Evolutionary conservation across 495 filamentous ascomycete genomes (phyloP), one percentile per base, ranked within the genome.

Genomic region (Recurvomyces mirabilis): DNA sequence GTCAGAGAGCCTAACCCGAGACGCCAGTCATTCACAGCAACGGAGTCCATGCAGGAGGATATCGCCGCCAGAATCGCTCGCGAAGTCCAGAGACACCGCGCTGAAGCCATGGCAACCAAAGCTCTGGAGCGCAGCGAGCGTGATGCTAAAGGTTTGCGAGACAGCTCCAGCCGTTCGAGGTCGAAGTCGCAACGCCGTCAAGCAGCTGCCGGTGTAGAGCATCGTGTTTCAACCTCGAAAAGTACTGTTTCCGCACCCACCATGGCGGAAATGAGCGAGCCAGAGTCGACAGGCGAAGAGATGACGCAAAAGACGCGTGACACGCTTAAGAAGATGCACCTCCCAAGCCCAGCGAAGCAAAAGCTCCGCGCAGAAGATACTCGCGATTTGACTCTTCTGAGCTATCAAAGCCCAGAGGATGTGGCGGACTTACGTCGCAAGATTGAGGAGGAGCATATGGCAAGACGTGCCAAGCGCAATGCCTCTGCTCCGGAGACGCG

Each of bases 401-500:
- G 43, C 43, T 28, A 25, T 15, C 21, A 26, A 12, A 33, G 60
- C 15, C 26, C 28, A 11, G 46, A 51, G n/a, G 44, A 52, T 1
- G 46, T 67, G 39, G 54, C 51, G 15, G 40, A 47, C 5, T 37
- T 67, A 21, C 57, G 62, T 9, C 49, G 52, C 25, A 39, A 15
- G n/a, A 36, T 67, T 2, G 62, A 66, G 40, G 54, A 60, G 24
- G 63, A 65, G 42, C 38, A 47, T 19, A 43, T 20, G 20, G 49
- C 26, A 14, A 45, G 36, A 12, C 26, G 14, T 13, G 22, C 30
- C 10, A 33, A n/a, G n/a, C 35, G 42, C 11, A 38, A 19, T 21
- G 21, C 10, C 13, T 41, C 41, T 32, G 47, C 45, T 2, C 31
- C 38, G 12, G 38, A 13, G 30, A 29, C 17, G 7, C 11, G 6